These are phyloP conservation scores for Curvularia sp. DNA, from an alignment of 2,329 filamentous ascomycete genomes.

Conservation along the genomic window DNA sequence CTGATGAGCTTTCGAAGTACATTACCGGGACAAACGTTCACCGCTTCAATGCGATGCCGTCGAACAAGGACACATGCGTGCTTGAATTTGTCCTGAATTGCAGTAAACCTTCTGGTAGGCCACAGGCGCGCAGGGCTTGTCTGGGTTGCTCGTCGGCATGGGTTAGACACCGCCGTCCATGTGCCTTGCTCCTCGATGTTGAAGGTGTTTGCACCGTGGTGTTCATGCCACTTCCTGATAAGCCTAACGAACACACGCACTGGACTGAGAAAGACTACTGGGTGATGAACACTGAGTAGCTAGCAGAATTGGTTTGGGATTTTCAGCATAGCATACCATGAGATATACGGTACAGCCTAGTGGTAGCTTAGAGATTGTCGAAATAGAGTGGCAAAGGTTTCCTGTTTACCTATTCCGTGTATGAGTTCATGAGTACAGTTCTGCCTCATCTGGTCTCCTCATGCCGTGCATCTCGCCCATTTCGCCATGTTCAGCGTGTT, in stretches of 20 bases:
- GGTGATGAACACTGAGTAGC: slow-evolving; percentile 8
- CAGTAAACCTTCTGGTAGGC: slow-evolving; percentile 6
- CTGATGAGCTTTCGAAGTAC: slow-evolving; percentile 7
- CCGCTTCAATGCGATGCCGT: slow-evolving; percentile 12
- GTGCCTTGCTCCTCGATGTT: slow-evolving; percentile 23
- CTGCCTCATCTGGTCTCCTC: slow-evolving; percentile 16
- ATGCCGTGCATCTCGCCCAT: slow-evolving; percentile 6
- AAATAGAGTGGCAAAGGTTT: not conserved
- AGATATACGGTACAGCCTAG: not conserved
- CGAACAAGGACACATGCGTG: slow-evolving; percentile 17
- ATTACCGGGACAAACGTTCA: not conserved
- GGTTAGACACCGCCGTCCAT: slow-evolving; percentile 11
- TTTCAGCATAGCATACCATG: not conserved
- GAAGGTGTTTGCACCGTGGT: slow-evolving; percentile 17
- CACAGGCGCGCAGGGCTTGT: slow-evolving; percentile 17
- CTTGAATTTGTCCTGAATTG: slow-evolving; percentile 18
- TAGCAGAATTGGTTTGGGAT: not conserved
- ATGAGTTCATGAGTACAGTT: slow-evolving; percentile 13
- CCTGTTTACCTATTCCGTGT: not conserved
- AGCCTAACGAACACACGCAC: not conserved
- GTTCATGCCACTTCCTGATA: slow-evolving; percentile 22
- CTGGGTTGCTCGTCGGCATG: slow-evolving; percentile 10
- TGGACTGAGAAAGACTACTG: slow-evolving; percentile 19
- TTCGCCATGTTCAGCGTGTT: slow-evolving; percentile 12
- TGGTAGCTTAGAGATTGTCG: not conserved